phyloP scores from a whole-genome alignment of 805 yeast species.

The Spathaspora sp. region DNA sequence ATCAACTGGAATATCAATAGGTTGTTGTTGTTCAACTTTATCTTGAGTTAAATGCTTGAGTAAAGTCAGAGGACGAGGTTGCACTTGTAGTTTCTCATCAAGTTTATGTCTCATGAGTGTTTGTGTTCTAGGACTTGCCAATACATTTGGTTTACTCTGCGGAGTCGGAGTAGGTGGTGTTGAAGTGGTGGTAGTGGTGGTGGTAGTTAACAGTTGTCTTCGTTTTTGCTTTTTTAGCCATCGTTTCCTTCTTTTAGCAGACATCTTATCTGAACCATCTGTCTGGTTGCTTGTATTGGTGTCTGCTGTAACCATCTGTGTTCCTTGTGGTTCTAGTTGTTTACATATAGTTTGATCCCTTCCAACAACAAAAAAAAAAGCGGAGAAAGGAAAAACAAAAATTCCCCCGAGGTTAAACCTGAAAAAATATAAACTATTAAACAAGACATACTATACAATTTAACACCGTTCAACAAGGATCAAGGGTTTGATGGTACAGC shows the following conservation, averaged over 20 bases:
- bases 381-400: neutral
- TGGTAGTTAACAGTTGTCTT: neutral
- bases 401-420: neutral
- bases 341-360: neutral
- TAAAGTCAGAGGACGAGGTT: neutral
- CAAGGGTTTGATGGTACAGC: too few relatives aligned
- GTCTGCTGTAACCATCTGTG: neutral
- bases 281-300: neutral
- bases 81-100: neutral
- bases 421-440: neutral
- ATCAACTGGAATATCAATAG: conserved; percentile 9
- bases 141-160: neutral
- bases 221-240: neutral
- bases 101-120: conserved; percentile 33
- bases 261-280: neutral
- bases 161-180: too few relatives aligned
- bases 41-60: neutral
- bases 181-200: neutral
- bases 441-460: too few relatives aligned
- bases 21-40: neutral
- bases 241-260: neutral
- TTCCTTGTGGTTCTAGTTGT: neutral
- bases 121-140: conserved; percentile 35
- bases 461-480: too few relatives aligned
- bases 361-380: neutral